These are phyloP conservation scores for Tetracentron sinense DNA, from an alignment of 164 flowering plant species.

Conservation along the genomic window DNA sequence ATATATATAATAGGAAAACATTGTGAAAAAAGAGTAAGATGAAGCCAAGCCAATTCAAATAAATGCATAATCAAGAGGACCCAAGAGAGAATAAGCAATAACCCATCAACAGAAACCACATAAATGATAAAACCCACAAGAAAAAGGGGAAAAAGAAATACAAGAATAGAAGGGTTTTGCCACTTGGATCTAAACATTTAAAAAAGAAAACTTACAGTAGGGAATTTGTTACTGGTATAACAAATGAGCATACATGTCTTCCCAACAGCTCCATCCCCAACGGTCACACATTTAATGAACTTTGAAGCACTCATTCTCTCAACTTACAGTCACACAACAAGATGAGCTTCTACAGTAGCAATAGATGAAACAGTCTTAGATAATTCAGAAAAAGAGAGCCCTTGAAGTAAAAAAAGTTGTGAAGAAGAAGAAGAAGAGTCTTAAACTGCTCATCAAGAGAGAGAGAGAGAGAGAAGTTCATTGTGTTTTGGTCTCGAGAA, in stretches of 20 bases:
- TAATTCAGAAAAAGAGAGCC: conserved; percentile 2
- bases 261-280: conserved; percentile 99
- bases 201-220: conserved; percentile 54
- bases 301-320: conserved; percentile 81
- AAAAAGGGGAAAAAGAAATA: conserved; percentile 1
- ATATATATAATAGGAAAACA: too few relatives aligned
- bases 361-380: conserved; percentile 5
- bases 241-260: conserved; percentile 97
- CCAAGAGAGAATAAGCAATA: background rate
- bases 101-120: conserved; percentile 11
- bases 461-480: background rate
- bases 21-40: background rate
- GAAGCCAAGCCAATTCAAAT: background rate
- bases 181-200: background rate
- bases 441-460: too few relatives aligned
- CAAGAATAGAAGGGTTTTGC: background rate
- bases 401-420: background rate
- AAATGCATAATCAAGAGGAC: background rate
- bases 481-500: conserved; percentile 8
- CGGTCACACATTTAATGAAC: conserved; percentile 98
- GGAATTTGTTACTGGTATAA: conserved; percentile 97
- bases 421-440: conserved; percentile 14
- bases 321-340: background rate
- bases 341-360: conserved; percentile 7
- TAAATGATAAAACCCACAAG: conserved; percentile 4